Evolutionary conservation across 176 grass and related monocot genomes (phyloP).

Genomic region (Carex scoparia): DNA sequence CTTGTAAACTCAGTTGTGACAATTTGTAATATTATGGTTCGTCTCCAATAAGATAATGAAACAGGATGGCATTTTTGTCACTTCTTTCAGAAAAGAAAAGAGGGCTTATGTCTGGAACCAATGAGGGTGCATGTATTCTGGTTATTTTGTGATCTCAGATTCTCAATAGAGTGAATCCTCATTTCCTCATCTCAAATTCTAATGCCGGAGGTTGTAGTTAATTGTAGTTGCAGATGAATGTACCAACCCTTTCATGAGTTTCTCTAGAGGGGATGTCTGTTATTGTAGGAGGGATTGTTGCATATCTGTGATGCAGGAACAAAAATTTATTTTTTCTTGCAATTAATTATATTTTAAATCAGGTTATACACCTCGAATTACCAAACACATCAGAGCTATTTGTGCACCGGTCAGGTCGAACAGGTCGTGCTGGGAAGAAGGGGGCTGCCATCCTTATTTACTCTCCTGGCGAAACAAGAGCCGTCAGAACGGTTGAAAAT

Average conservation of each 20-base stretch:
- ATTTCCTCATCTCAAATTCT: neutral
- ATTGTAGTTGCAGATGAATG: neutral
- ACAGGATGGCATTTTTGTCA: neutral
- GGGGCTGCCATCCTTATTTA: slow-evolving; percentile 82
- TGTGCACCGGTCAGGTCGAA: slow-evolving; percentile 93
- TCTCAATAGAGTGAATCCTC: neutral
- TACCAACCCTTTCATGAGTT: neutral
- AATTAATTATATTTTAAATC: slow-evolving; percentile 21
- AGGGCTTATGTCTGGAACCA: neutral
- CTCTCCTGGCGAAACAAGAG: slow-evolving; percentile 56
- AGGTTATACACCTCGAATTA: slow-evolving; percentile 90
- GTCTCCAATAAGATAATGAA: neutral
- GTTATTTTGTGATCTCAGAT: neutral
- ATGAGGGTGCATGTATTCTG: neutral
- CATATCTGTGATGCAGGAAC: neutral
- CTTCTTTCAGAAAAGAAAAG: neutral
- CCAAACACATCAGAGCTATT: slow-evolving; percentile 88
- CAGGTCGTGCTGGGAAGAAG: slow-evolving; percentile 90
- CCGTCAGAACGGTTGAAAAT: slow-evolving; percentile 75
- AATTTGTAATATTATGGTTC: neutral
- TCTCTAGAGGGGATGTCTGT: neutral
- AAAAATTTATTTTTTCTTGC: slow-evolving; percentile 10
- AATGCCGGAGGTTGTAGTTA: neutral
- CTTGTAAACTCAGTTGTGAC: neutral
- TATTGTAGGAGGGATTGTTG: neutral